Conservation (phyloP, 192 early-diverging fungal species). For the Dispira simplex region DNA sequence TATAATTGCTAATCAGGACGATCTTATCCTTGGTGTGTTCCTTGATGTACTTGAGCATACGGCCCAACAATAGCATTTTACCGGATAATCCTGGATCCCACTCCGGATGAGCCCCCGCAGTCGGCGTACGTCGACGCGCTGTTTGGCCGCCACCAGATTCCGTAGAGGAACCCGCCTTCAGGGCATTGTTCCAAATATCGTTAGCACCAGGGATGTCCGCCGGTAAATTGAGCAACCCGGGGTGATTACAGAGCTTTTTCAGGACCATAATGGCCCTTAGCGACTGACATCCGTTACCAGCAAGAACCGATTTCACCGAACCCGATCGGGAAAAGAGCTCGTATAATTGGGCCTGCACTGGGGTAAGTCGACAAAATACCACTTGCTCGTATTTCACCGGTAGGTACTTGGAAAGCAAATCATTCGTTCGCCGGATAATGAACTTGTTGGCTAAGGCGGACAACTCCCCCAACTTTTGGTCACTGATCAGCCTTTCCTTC, state of each 20-base stretch:
- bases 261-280: conserved; percentile 80
- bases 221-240: conserved; percentile 63
- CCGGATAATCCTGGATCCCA: conserved; percentile 63
- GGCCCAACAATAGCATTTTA: conserved; percentile 73
- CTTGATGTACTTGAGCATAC: conserved; percentile 59
- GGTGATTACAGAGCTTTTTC: conserved; percentile 97
- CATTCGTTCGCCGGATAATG: conserved; percentile 94
- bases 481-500: conserved; percentile 55
- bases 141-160: neutral
- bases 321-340: conserved; percentile 60
- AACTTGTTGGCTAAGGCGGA: conserved; percentile 80
- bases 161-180: neutral
- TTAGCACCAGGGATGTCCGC: conserved; percentile 41
- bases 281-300: conserved; percentile 54
- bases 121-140: neutral
- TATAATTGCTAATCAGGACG: conserved; percentile 97
- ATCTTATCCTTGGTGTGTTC: conserved; percentile 77
- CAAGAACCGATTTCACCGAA: conserved; percentile 20
- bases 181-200: conserved; percentile 24
- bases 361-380: conserved; percentile 79
- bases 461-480: conserved; percentile 74
- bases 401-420: conserved; percentile 91
- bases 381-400: conserved; percentile 97
- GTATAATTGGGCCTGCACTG: conserved; percentile 69
- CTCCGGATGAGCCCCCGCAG: neutral